Percentiles rank a stretch among this genome's conserved stretches.
Evolutionary conservation across 1,284 basidiomycete genomes (phyloP).

Genomic region (Trichosporon asahii): DNA sequence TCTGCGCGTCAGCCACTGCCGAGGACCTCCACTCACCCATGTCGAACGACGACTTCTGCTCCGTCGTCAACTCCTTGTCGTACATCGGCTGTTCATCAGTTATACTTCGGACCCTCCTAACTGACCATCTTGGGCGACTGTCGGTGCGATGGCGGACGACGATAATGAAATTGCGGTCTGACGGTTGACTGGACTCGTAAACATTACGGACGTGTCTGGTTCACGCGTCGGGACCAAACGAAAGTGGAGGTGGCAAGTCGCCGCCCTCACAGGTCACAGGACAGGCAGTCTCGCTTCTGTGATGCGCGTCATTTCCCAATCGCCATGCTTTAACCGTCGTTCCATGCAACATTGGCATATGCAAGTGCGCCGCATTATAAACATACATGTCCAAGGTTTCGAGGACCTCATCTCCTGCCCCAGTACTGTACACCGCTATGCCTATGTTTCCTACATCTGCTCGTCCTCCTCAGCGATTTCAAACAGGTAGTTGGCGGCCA

Average conservation of each 20-base stretch:
- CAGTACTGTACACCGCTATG: slow-evolving; percentile 12
- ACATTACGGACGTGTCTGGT: slow-evolving; percentile 12
- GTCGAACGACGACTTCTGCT: slow-evolving; percentile 47
- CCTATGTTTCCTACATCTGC: slow-evolving; percentile 20
- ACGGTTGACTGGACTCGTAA: slow-evolving; percentile 6
- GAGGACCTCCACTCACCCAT: slow-evolving; percentile 29
- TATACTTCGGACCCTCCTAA: too few relatives aligned
- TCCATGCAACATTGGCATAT: neutral
- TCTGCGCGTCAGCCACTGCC: slow-evolving; percentile 46
- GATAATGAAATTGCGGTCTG: neutral
- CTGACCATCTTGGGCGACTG: slow-evolving; percentile 19
- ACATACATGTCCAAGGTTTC: slow-evolving; percentile 19
- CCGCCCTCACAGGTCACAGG: neutral
- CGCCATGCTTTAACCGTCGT: neutral
- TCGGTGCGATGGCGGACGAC: neutral
- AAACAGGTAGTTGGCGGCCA: slow-evolving; percentile 88
- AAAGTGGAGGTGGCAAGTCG: neutral
- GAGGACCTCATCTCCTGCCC: neutral
- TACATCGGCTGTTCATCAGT: slow-evolving; percentile 46
- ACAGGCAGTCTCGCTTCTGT: neutral
- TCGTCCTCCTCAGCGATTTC: slow-evolving; percentile 65
- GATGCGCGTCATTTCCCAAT: neutral
- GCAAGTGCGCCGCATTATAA: slow-evolving; percentile 6
- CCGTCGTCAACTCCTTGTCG: slow-evolving; percentile 40
- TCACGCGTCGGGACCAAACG: slow-evolving; percentile 23